Percentiles rank a stretch among this genome's conserved stretches.
These are phyloP conservation scores for Clarireedia paspali DNA, from an alignment of 2,329 filamentous ascomycete species.

Conservation along the genomic window DNA sequence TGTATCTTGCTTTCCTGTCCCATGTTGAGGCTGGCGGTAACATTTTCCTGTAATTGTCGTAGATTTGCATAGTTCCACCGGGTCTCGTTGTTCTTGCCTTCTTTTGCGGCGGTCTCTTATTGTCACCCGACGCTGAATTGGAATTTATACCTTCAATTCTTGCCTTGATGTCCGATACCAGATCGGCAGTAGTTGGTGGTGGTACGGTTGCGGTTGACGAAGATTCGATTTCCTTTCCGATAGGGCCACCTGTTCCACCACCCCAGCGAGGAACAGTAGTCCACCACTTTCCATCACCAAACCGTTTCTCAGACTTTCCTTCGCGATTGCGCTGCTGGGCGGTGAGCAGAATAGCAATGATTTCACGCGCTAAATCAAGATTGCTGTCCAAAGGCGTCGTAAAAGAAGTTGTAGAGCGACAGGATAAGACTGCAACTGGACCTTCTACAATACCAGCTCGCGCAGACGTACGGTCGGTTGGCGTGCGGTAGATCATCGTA, in stretches of 20 bases:
- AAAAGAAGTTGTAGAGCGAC: slow-evolving; percentile 48
- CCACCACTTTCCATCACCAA: slow-evolving; percentile 57
- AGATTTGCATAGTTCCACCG: slow-evolving; percentile 42
- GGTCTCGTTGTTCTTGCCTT: slow-evolving; percentile 13
- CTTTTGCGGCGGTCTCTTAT: slow-evolving; percentile 5
- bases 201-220: background rate
- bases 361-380: slow-evolving; percentile 53
- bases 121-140: background rate
- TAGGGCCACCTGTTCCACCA: slow-evolving; percentile 53
- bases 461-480: slow-evolving; percentile 51
- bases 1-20: slow-evolving; percentile 53
- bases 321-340: slow-evolving; percentile 57
- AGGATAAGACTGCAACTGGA: slow-evolving; percentile 52
- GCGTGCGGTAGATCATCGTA: slow-evolving; percentile 52
- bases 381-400: slow-evolving; percentile 47
- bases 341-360: slow-evolving; percentile 52
- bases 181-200: background rate
- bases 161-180: background rate
- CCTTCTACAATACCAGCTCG: slow-evolving; percentile 53
- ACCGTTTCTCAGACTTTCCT: slow-evolving; percentile 45
- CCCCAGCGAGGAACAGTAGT: slow-evolving; percentile 53
- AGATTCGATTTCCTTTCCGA: slow-evolving; percentile 43
- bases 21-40: slow-evolving; percentile 49
- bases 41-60: slow-evolving; percentile 57
- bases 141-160: slow-evolving; percentile 11